Evolutionary conservation across 176 grass and related monocot genomes (phyloP).

Genomic region (Ananas comosus): DNA sequence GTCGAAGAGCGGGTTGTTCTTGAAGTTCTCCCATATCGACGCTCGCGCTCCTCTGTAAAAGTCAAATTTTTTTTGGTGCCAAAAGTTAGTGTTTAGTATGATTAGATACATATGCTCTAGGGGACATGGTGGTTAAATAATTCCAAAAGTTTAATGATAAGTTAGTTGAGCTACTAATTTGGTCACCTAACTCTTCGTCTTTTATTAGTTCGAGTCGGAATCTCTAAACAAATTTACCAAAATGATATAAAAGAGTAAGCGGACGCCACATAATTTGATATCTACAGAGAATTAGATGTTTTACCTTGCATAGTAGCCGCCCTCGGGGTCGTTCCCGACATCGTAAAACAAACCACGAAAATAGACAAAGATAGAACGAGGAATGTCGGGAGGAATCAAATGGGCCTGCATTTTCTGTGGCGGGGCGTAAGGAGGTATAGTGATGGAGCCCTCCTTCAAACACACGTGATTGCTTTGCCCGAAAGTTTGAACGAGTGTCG

Average conservation of each 20-base stretch:
- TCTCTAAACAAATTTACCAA: background rate
- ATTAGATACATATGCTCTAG: background rate
- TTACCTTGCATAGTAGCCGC: conserved; percentile 93
- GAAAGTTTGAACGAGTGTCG: conserved; percentile 91
- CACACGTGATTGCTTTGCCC: conserved; percentile 95
- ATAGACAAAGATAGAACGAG: conserved; percentile 92
- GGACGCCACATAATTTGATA: background rate
- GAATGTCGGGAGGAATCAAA: conserved; percentile 69
- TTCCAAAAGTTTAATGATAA: no score
- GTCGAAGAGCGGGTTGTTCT: conserved; percentile 91
- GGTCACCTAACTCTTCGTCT: no score
- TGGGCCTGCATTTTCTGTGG: conserved; percentile 98
- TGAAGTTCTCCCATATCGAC: conserved; percentile 93
- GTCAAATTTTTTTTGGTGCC: background rate
- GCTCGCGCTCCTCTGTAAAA: conserved; percentile 66
- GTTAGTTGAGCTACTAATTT: no score
- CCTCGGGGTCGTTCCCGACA: conserved; percentile 88
- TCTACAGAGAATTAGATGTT: background rate
- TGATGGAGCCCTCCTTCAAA: conserved; percentile 89
- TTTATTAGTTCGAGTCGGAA: no score
- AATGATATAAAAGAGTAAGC: background rate
- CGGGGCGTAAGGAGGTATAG: conserved; percentile 81
- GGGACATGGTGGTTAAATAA: no score
- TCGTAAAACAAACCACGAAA: conserved; percentile 93
- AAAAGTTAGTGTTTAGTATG: background rate